Evolutionary conservation across 331 rosid genomes (phyloP).

Genomic region (Phaseolus coccineus): DNA sequence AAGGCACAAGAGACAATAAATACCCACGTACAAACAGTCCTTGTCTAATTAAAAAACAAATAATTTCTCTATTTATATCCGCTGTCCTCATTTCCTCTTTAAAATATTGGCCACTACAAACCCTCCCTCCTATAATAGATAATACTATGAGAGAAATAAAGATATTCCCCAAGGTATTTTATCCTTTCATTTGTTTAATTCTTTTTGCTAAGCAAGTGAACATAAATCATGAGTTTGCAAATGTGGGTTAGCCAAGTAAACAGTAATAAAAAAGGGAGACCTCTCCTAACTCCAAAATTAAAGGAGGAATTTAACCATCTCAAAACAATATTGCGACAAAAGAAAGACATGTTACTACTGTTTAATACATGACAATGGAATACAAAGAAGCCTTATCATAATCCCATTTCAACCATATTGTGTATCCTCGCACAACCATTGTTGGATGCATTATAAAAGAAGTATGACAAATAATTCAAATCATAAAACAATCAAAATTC

Average conservation of each 20-base stretch:
- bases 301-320: background rate
- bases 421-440: background rate
- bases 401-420: slow-evolving; percentile 2
- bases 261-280: background rate
- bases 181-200: background rate
- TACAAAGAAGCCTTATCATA: background rate
- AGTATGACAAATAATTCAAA: background rate
- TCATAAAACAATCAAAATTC: background rate
- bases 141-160: background rate
- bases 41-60: slow-evolving; percentile 18
- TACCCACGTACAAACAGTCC: slow-evolving; percentile 14
- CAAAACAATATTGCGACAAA: background rate
- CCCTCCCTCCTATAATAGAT: background rate
- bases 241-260: background rate
- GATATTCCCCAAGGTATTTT: background rate
- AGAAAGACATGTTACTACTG: background rate
- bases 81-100: background rate
- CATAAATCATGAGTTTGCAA: background rate
- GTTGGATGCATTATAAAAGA: background rate
- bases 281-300: background rate
- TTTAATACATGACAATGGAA: background rate
- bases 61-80: slow-evolving; percentile 13
- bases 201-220: background rate
- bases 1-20: slow-evolving; percentile 32
- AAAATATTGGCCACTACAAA: background rate